Evolutionary conservation across 495 filamentous ascomycete species (phyloP).

Genomic region (Geopyxis carbonaria): DNA sequence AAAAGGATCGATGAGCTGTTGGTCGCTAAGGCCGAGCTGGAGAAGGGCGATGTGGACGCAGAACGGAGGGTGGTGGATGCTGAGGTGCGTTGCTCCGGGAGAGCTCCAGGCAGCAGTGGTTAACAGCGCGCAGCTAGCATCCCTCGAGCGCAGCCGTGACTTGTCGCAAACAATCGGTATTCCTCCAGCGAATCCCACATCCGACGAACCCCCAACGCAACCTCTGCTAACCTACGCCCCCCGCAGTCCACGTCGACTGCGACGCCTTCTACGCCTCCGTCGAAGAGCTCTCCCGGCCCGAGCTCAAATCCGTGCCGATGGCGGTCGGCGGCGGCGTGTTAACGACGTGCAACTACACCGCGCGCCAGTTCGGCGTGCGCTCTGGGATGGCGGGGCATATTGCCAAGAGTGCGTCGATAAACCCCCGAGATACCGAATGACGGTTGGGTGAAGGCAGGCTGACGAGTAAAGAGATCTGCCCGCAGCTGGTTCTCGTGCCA

Average conservation of each 20-base stretch:
- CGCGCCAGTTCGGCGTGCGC: constrained; percentile 73
- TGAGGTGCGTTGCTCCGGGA: constrained; percentile 26
- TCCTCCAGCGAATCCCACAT: no score
- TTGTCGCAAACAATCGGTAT: constrained; percentile 30
- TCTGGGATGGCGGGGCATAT: constrained; percentile 95
- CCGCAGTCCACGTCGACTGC: constrained; percentile 91
- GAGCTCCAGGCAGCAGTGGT: neutral
- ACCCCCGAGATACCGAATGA: no score
- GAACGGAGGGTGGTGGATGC: constrained; percentile 67
- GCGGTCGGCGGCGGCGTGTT: constrained; percentile 85
- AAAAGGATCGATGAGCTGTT: constrained; percentile 72
- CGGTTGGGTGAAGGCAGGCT: no score
- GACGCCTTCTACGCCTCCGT: constrained; percentile 97
- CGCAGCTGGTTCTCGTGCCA: constrained; percentile 64
- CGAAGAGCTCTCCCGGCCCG: constrained; percentile 78
- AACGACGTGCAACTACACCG: constrained; percentile 88
- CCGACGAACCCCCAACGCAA: no score
- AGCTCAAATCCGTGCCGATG: constrained; percentile 77
- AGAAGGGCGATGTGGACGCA: constrained; percentile 52
- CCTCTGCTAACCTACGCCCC: no score
- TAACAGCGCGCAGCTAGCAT: constrained; percentile 34
- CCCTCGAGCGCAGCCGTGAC: constrained; percentile 63
- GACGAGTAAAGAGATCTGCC: constrained; percentile 49
- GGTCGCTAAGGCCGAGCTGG: constrained; percentile 55
- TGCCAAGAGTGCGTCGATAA: constrained; percentile 49